phyloP scores from a whole-genome alignment of 441 rosid genomes.

The Biscutella laevigata region DNA sequence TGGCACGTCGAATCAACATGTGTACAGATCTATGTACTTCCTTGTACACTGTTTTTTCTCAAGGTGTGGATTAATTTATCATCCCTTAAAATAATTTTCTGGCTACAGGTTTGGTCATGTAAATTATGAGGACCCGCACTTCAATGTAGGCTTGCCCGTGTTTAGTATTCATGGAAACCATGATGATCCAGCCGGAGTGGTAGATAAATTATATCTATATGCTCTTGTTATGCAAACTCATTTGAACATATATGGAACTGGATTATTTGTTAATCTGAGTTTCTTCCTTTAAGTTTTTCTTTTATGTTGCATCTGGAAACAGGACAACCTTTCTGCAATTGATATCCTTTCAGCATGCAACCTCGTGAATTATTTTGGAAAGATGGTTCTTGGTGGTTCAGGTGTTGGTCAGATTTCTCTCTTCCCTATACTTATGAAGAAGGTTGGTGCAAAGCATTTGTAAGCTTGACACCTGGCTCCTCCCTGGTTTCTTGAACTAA shows the following conservation, averaged over 20 bases:
- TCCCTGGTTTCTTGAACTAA: slow-evolving; percentile 4
- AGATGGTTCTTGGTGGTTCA: slow-evolving; percentile 98
- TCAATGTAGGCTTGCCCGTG: slow-evolving; percentile 93
- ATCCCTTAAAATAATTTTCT: background rate
- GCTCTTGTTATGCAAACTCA: slow-evolving; percentile 8
- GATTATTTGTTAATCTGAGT: background rate
- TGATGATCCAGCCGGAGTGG: slow-evolving; percentile 99
- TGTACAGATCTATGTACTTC: background rate
- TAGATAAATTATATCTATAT: slow-evolving; percentile 32
- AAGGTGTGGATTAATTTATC: background rate
- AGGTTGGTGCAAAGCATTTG: slow-evolving; percentile 40
- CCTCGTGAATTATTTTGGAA: slow-evolving; percentile 94
- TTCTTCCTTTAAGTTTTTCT: slow-evolving; percentile 9
- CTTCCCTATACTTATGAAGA: slow-evolving; percentile 76
- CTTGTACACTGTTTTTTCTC: background rate
- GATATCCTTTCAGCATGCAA: slow-evolving; percentile 95
- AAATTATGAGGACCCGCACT: slow-evolving; percentile 96
- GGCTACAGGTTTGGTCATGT: slow-evolving; percentile 88
- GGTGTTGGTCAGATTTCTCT: slow-evolving; percentile 96
- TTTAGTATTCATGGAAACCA: slow-evolving; percentile 98
- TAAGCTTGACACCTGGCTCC: slow-evolving; percentile 1
- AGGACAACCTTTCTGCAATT: slow-evolving; percentile 97
- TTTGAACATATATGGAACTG: background rate
- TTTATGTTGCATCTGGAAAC: slow-evolving; percentile 29
- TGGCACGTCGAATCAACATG: slow-evolving; percentile 3